phyloP scores from a whole-genome alignment of 768 basidiomycete species.

The Macrolepiota fuliginosa region DNA sequence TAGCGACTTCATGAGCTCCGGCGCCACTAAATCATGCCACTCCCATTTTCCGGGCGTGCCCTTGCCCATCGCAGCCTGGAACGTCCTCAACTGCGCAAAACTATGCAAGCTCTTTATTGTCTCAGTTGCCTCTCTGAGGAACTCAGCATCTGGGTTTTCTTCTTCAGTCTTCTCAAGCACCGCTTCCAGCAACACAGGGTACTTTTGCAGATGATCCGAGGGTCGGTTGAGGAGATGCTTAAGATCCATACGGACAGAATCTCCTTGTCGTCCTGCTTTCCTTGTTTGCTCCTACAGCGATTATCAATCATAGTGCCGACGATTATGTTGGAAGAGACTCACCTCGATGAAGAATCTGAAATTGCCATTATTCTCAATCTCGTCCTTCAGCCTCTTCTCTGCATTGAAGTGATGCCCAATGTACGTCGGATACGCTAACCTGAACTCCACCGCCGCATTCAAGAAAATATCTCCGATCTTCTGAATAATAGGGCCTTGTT shows the following conservation, averaged over 20 bases:
- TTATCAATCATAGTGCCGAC: background rate
- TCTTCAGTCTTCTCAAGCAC: conserved; percentile 79
- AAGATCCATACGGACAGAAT: conserved; percentile 52
- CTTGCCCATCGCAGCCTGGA: conserved; percentile 86
- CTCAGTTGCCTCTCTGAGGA: conserved; percentile 72
- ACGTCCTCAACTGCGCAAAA: conserved; percentile 80
- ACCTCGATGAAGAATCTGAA: conserved; percentile 89
- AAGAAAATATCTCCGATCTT: conserved; percentile 89
- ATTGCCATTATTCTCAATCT: conserved; percentile 75
- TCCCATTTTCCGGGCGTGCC: conserved; percentile 80
- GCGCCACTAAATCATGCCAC: conserved; percentile 83
- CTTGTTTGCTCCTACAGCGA: conserved; percentile 38
- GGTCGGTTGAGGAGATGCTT: conserved; percentile 76
- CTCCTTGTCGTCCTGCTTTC: conserved; percentile 35
- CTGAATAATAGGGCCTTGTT: conserved; percentile 80
- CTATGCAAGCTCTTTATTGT: conserved; percentile 81
- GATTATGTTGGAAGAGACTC: conserved; percentile 20
- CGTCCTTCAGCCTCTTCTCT: conserved; percentile 85
- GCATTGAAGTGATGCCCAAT: conserved; percentile 82
- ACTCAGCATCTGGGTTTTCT: conserved; percentile 83
- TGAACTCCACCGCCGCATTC: conserved; percentile 83
- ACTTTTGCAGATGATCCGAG: conserved; percentile 82
- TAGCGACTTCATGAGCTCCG: conserved; percentile 56
- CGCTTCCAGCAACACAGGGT: conserved; percentile 83
- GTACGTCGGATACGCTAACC: conserved; percentile 82